Base-by-base conservation (phyloP, 805 yeast genomes). In the Saccharomycopsis sp. region DNA sequence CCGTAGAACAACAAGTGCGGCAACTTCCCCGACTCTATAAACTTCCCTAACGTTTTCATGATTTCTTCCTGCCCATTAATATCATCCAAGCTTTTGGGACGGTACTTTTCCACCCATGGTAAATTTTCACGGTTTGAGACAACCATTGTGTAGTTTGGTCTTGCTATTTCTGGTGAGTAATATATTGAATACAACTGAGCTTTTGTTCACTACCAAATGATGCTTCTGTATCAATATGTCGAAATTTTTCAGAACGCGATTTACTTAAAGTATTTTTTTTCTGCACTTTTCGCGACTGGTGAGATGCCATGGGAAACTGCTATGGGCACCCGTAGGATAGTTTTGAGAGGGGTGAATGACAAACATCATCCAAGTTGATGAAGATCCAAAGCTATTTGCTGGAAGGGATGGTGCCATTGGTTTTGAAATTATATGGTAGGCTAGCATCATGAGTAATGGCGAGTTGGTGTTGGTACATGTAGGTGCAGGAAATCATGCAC, bases 1-100 rank as follows among this genome's bases (percentile, higher is more conserved):
- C 97, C 97, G 70, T 94, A 94, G 72, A 94, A 94, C 55, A 94
- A 76, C 64, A 94, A 73, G 73, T 94, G 99, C 1, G 99, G 99
- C 41, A 92, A 75, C 64, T 83, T 82, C 9, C 94, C 91, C 61
- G 86, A 89, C 60, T 82, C 79, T 16, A 91, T 91, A 70, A 92
- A 94, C 67, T 83, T 85, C 48, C 91, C 80, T 16, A 94, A 89
- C 7, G 62, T 57, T 0, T 41, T 79, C 4, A 94, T 89, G 34
- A 91, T 89, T 53, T 87, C 94, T 53, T 81, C 82, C 68, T 94
- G 98, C 3, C 99, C 99, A 66, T 89, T 84, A 8, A 94, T 92
- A 52, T 94, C 97, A 61, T 88, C 90, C 54, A 94, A 74, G 1
- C 84, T 77, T 37, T 76, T 74, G 0, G 99, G 99, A 62, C 99